Percentiles rank a stretch among this genome's conserved stretches.
These are phyloP conservation scores for Bidens hawaiensis DNA, from an alignment of 140 eudicot species.

Conservation along the genomic window DNA sequence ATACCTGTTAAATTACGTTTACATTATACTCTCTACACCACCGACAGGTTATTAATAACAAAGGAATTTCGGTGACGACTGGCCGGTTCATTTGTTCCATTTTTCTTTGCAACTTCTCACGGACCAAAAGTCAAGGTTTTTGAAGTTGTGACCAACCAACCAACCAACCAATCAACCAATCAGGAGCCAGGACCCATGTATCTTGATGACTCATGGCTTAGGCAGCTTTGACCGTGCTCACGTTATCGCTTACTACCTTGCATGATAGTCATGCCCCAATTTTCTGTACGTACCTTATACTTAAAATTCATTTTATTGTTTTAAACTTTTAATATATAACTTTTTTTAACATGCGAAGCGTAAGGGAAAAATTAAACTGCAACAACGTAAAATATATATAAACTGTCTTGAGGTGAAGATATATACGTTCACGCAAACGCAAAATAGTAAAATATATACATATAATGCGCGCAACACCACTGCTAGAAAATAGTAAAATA, in stretches of 20 bases:
- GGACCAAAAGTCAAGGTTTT: slow-evolving; percentile 9
- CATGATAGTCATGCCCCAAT: slow-evolving; percentile 8
- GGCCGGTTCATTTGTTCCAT: slow-evolving; percentile 20
- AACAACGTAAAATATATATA: no score
- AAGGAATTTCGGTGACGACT: not conserved
- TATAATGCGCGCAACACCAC: no score
- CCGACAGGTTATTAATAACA: not conserved
- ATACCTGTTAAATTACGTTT: not conserved
- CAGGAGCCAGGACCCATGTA: slow-evolving; percentile 32
- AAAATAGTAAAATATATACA: no score
- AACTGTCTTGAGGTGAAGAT: no score
- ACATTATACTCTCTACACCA: not conserved
- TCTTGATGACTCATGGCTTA: slow-evolving; percentile 6
- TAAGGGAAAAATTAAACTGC: no score
- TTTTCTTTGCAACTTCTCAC: slow-evolving; percentile 8
- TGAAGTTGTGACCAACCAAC: slow-evolving; percentile 27
- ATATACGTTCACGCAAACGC: no score
- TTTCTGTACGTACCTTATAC: not conserved
- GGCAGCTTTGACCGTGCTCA: slow-evolving; percentile 18
- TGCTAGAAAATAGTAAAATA: no score
- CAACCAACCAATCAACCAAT: no score
- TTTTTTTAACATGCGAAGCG: no score
- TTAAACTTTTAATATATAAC: no score
- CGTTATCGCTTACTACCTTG: slow-evolving; percentile 4
- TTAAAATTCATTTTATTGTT: not conserved